phyloP scores from a whole-genome alignment of 495 filamentous ascomycete species.

The Emericellopsis terricola region DNA sequence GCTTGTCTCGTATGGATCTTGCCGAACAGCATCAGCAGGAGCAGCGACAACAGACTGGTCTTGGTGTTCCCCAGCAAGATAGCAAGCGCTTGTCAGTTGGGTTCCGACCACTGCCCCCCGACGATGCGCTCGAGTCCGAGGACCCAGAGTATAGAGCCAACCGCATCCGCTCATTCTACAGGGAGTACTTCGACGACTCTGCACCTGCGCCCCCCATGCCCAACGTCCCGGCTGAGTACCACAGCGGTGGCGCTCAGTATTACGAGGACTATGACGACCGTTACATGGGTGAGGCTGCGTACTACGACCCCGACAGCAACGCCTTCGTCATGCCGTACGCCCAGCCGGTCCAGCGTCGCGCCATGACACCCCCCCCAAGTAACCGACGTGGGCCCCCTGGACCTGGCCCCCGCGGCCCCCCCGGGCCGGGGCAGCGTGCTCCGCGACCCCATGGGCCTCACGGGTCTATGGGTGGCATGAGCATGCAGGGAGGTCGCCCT shows the following conservation, averaged over 20 bases:
- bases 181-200: slow-evolving; percentile 92
- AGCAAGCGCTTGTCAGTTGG: slow-evolving; percentile 68
- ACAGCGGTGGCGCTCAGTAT: slow-evolving; percentile 29
- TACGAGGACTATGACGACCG: slow-evolving; percentile 53
- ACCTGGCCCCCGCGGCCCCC: slow-evolving; percentile 7
- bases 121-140: slow-evolving; percentile 46
- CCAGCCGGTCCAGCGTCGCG: slow-evolving; percentile 68
- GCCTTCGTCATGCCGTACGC: slow-evolving; percentile 64
- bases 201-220: slow-evolving; percentile 6
- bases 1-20: slow-evolving; percentile 16
- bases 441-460: slow-evolving; percentile 11
- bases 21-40: slow-evolving; percentile 8
- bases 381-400: slow-evolving; percentile 14
- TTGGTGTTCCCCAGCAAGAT: slow-evolving; percentile 43
- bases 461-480: slow-evolving; percentile 19
- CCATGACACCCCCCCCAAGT: slow-evolving; percentile 90
- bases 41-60: slow-evolving; percentile 18
- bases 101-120: slow-evolving; percentile 79
- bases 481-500: slow-evolving; percentile 16
- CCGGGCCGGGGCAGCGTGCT: slow-evolving; percentile 14
- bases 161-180: slow-evolving; percentile 95
- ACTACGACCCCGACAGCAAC: slow-evolving; percentile 60
- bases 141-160: slow-evolving; percentile 90
- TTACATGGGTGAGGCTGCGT: slow-evolving; percentile 40
- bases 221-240: slow-evolving; percentile 6